Evolutionary conservation across 768 basidiomycete species (phyloP), one percentile per base, ranked within the genome.

Genomic region (Hortiboletus flavorubellus): DNA sequence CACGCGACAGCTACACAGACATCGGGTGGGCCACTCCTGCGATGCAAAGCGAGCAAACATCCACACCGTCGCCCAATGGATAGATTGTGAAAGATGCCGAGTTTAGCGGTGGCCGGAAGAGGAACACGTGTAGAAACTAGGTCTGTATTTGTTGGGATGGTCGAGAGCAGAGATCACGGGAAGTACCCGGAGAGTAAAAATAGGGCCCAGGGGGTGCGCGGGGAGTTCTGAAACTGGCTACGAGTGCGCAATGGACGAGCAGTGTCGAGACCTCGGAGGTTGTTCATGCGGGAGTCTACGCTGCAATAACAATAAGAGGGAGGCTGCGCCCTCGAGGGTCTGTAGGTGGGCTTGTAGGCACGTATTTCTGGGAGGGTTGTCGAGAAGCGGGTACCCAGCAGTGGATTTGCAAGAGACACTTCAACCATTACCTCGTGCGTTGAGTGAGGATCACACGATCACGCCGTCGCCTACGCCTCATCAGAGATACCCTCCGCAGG

Each of bases 401-500:
- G 21, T 5, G 18, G 49, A 34, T 51, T 51, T 51, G 41, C 41
- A 26, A 26, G 26, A 26, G 26, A 26, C 26, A 26, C 4, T 26
- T 26, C 26, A 23, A 39, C 46, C 1, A 2, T n/a, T n/a, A n/a
- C n/a, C 59, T 61, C 65, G 63, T 64, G 66, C 30, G 26, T 48
- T 11, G 51, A 21, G 47, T 23, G 62, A 54, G 56, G 62, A 53
- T 65, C 64, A 55, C 64, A 64, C 64, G 64, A 64, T 65, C 64
- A 65, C 63, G 30, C 51, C 47, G 49, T 21, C 30, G n/a, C 26
- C 33, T 56, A 61, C 75, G 76, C 10, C 76, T 85, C 44, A 74
- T 85, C 45, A 74, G 83, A 47, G 78, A 83, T 58, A 77, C 84
- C 10, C 76, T 85, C 50, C 73, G 79, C 45, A 83, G 75, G 60